Conservation (phyloP, 1,139 yeast genomes). For the Saccharomyces hybrid region DNA sequence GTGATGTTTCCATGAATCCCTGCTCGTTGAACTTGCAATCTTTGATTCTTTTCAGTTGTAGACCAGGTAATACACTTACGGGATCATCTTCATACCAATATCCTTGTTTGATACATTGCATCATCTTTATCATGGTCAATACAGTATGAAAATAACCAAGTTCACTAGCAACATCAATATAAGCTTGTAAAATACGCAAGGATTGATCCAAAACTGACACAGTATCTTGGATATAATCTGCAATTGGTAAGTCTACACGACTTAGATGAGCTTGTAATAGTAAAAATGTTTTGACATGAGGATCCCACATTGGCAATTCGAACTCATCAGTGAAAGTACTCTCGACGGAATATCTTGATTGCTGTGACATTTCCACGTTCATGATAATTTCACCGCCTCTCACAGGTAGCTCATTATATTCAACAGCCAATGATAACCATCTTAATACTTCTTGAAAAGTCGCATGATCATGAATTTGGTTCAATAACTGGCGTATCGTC, state of each 20-base stretch:
- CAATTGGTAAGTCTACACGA: constrained; percentile 80
- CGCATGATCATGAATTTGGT: constrained; percentile 46
- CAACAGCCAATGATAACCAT: constrained; percentile 72
- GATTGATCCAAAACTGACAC: constrained; percentile 90
- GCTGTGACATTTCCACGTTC: constrained; percentile 82
- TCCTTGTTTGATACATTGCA: constrained; percentile 88
- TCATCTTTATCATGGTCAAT: constrained; percentile 51
- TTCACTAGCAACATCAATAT: constrained; percentile 83
- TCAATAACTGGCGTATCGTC: constrained; percentile 66
- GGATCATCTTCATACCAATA: constrained; percentile 80
- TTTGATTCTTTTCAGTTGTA: constrained; percentile 34
- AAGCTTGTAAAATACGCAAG: constrained; percentile 88
- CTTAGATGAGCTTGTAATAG: constrained; percentile 85
- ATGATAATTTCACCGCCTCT: constrained; percentile 93
- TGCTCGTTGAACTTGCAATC: constrained; percentile 27
- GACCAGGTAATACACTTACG: constrained; percentile 65
- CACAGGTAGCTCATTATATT: constrained; percentile 87
- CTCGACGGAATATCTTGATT: constrained; percentile 65
- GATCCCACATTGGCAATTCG: constrained; percentile 80
- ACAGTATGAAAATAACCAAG: constrained; percentile 63
- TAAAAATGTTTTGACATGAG: constrained; percentile 85
- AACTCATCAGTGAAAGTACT: constrained; percentile 34
- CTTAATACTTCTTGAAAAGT: constrained; percentile 63
- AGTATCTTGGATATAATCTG: constrained; percentile 92
- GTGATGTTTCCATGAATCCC: constrained; percentile 9